phyloP scores from a whole-genome alignment of 2,329 filamentous ascomycete genomes.

The Fusarium palustre region DNA sequence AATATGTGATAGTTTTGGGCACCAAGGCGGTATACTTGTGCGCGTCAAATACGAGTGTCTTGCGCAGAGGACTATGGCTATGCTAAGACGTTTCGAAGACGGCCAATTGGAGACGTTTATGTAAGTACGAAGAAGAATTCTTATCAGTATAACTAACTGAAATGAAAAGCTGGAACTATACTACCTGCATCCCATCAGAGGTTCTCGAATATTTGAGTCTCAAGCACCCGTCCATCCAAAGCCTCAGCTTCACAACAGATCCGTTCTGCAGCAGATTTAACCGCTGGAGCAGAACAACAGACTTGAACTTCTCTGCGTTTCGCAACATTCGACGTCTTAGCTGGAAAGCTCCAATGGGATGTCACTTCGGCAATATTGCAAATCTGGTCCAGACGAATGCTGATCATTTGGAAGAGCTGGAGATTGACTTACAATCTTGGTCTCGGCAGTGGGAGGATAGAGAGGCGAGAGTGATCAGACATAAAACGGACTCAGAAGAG shows the following conservation, averaged over 20 bases:
- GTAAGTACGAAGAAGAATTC: too few species aligned
- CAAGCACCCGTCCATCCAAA: neutral
- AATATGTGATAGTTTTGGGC: neutral
- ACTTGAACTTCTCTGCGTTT: neutral
- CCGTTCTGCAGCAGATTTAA: slow-evolving; percentile 11
- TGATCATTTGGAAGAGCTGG: accelerated
- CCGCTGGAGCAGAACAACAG: neutral
- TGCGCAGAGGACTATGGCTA: neutral
- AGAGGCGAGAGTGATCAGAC: neutral
- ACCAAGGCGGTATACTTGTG: neutral
- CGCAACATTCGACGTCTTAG: accelerated
- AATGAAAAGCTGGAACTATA: neutral
- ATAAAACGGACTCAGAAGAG: accelerated
- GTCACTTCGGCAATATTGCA: neutral
- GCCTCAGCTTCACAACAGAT: neutral
- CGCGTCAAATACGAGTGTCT: slow-evolving; percentile 17
- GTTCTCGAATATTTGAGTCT: neutral
- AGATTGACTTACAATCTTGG: neutral
- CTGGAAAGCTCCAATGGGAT: slow-evolving; percentile 14
- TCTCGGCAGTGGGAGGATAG: neutral
- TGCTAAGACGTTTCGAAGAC: neutral
- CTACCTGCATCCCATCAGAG: neutral
- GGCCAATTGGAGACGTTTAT: neutral
- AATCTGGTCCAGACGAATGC: neutral
- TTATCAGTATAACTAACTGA: neutral